Evolutionary conservation across 768 basidiomycete genomes (phyloP).

Genomic region (Trametes gibbosa): DNA sequence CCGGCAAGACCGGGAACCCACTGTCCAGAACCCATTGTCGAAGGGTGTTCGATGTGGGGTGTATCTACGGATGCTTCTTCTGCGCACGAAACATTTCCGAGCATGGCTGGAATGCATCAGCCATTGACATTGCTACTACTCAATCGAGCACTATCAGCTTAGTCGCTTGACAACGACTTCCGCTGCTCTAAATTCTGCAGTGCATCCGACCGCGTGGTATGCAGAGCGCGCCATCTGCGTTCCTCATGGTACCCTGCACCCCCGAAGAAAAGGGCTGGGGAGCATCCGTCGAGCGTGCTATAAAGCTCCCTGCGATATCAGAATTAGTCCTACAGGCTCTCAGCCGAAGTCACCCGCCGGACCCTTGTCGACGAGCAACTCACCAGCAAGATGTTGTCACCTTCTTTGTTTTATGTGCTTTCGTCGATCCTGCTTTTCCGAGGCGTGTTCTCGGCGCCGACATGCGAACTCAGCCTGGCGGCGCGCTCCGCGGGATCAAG

Average conservation of each 20-base stretch:
- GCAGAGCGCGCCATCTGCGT: conserved; percentile 7
- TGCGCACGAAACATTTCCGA: conserved; percentile 1
- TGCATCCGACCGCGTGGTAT: conserved; percentile 6
- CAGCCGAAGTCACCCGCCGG: neutral
- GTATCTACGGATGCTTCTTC: neutral
- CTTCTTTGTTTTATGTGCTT: conserved; percentile 14
- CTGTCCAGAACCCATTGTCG: neutral
- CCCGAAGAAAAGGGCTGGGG: neutral
- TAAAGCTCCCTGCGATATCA: neutral
- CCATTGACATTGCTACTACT: neutral
- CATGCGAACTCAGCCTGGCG: conserved; percentile 12
- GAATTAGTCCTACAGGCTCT: neutral
- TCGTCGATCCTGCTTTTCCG: conserved; percentile 15
- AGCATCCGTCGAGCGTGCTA: neutral
- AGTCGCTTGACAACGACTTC: conserved; percentile 4
- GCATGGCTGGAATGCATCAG: neutral
- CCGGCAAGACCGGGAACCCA: neutral
- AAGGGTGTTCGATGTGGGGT: neutral
- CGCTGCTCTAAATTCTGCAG: neutral
- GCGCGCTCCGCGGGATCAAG: neutral
- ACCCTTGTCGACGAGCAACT: conserved; percentile 8
- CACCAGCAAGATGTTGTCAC: conserved; percentile 13
- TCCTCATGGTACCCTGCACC: conserved; percentile 1
- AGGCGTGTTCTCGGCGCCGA: conserved; percentile 12
- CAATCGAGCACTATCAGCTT: conserved; percentile 1